Evolutionary conservation across 1,284 basidiomycete species (phyloP).

Genomic region (Apiotrichum gracile): DNA sequence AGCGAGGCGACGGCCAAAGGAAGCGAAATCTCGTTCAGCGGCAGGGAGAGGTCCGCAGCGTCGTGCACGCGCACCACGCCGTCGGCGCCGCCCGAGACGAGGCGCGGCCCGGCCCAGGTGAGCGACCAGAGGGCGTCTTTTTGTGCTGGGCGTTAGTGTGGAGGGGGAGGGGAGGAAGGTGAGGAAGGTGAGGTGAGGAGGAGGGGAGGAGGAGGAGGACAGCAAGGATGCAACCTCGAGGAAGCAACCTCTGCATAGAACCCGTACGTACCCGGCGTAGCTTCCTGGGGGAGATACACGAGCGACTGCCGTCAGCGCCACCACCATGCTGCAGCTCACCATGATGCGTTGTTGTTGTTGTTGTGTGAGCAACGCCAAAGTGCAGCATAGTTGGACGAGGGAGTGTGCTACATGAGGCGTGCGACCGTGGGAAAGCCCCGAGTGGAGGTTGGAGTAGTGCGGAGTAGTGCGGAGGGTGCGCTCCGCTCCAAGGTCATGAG

Average conservation of each 20-base stretch:
- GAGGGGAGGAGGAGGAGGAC: background rate
- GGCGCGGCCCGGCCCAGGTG: conserved; percentile 25
- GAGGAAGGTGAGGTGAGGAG: background rate
- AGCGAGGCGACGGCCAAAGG: conserved; percentile 68
- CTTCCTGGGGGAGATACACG: conserved; percentile 38
- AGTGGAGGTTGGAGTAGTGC: background rate
- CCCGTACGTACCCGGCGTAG: conserved; percentile 25
- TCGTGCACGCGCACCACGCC: conserved; percentile 39
- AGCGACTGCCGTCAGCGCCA: conserved; percentile 25
- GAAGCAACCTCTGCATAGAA: background rate
- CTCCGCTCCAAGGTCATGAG: no score
- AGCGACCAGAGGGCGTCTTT: conserved; percentile 40
- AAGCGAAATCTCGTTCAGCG: conserved; percentile 60
- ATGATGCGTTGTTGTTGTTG: background rate
- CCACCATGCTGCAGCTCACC: background rate
- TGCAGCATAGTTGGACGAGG: background rate
- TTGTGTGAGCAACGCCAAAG: background rate
- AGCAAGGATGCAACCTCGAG: background rate
- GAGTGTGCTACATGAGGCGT: background rate
- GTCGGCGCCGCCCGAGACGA: conserved; percentile 37
- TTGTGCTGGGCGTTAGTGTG: conserved; percentile 17
- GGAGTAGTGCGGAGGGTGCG: background rate
- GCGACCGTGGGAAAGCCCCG: conserved; percentile 2
- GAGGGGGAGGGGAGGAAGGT: background rate
- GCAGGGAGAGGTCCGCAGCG: conserved; percentile 51